These are phyloP conservation scores for Telfairia occidentalis DNA, from an alignment of 331 rosid genomes.

Conservation along the genomic window DNA sequence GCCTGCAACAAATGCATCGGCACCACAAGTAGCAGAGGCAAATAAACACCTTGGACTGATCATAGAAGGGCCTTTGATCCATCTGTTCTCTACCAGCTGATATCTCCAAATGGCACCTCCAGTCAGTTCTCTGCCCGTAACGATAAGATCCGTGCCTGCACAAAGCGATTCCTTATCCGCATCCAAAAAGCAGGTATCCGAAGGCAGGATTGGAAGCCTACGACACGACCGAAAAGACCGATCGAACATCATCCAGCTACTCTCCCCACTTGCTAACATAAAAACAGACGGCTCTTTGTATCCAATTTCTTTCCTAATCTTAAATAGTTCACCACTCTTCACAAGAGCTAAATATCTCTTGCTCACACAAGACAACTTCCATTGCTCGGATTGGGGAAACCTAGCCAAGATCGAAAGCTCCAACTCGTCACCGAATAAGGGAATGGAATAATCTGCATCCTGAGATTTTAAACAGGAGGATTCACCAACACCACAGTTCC, in stretches of 20 bases:
- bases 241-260: conserved; percentile 64
- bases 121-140: conserved; percentile 46
- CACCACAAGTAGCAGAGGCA: conserved; percentile 64
- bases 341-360: conserved; percentile 38
- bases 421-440: conserved; percentile 54
- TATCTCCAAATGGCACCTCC: conserved; percentile 60
- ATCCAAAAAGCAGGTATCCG: conserved; percentile 34
- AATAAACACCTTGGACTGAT: conserved; percentile 53
- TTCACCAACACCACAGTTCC: conserved; percentile 10
- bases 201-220: conserved; percentile 50
- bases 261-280: conserved; percentile 55
- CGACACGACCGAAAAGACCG: conserved; percentile 37
- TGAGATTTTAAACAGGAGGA: conserved; percentile 36
- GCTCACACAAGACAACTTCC: conserved; percentile 44
- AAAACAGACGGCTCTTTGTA: conserved; percentile 55
- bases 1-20: conserved; percentile 57
- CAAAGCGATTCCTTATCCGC: conserved; percentile 67
- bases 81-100: conserved; percentile 31
- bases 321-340: conserved; percentile 53
- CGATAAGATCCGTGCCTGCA: conserved; percentile 68
- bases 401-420: conserved; percentile 62
- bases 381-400: conserved; percentile 56
- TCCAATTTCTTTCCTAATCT: conserved; percentile 48
- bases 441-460: conserved; percentile 74
- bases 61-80: conserved; percentile 73